Conservation (phyloP, 1,139 yeast genomes). For the Blastobotrys buckinghamii region DNA sequence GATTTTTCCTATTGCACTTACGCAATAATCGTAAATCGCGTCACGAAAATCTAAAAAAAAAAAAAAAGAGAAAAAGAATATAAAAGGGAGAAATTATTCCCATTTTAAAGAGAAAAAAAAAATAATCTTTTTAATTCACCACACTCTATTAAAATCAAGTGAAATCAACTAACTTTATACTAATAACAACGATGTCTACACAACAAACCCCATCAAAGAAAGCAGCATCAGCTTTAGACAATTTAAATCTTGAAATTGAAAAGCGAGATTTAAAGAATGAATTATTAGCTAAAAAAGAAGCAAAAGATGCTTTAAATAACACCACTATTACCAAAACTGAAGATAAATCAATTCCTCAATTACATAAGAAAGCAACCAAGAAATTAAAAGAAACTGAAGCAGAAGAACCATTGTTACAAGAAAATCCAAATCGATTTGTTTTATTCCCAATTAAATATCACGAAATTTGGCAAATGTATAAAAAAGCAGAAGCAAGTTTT, state of each 20-base stretch:
- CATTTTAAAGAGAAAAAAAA: too few species aligned
- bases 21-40: not conserved
- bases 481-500: constrained; percentile 98
- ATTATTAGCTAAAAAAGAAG: constrained; percentile 16
- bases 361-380: constrained; percentile 26
- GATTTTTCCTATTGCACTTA: too few species aligned
- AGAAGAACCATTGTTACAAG: constrained; percentile 83
- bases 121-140: constrained; percentile 3
- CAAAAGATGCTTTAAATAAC: constrained; percentile 9
- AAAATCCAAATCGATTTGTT: constrained; percentile 87
- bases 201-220: constrained; percentile 37
- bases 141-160: too few species aligned
- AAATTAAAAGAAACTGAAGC: constrained; percentile 67
- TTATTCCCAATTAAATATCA: constrained; percentile 96
- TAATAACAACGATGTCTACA: constrained; percentile 17
- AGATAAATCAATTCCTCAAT: constrained; percentile 13
- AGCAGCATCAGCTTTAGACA: constrained; percentile 34
- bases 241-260: constrained; percentile 25
- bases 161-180: not conserved
- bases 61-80: constrained; percentile 1
- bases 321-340: constrained; percentile 10
- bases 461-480: constrained; percentile 98
- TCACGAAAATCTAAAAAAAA: not conserved
- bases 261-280: constrained; percentile 21
- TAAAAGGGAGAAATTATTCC: constrained; percentile 3